Base-by-base conservation (phyloP, 2,329 filamentous ascomycete genomes). In the Gaeumannomyces tritici region DNA sequence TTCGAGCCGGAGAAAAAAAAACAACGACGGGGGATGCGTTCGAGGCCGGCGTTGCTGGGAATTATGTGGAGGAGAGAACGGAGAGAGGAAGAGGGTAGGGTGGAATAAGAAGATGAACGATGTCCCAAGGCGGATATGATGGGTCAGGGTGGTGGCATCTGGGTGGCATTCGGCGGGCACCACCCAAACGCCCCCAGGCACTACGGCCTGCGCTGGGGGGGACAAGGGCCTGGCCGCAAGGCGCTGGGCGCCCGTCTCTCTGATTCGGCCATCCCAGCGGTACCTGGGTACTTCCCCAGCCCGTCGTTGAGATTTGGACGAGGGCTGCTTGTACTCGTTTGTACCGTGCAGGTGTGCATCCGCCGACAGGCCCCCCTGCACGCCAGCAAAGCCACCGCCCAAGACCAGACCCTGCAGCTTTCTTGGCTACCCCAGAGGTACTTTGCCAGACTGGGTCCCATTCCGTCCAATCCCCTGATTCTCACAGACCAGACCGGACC, bases 301-400 rank as follows among this genome's bases (percentile, higher is more conserved):
- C 42, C 42, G 42, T 51, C 42, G 42, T 51, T 51, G 42, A 51
- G 42, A 51, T 51, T 51, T 51, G 42, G 42, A 51, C 13, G 42
- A 51, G 42, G 42, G 42, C 42, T n/a, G 42, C 42, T n/a, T 51
- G 42, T 51, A 51, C 42, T 51, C 42, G 42, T 51, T n/a, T 51
- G 42, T 51, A 51, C 42, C 42, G 21, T 51, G n/a, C 42, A 51
- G 21, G 42, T 18, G 21, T 35, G 42, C 27, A 18, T 47, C 35
- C 33, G 26, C 27, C 31, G 27, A 54, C 24, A 56, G 26, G 70
- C 5, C 66, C 68, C 29, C 65, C 74, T 77, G 55, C 76, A 70
- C 59, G 78, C 57, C 80, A 77, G 58, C 75, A 42, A 61, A 61
- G 42, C 42, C 21, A 61, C 26, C 21, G 47, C 42, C 21, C 47